phyloP scores from a whole-genome alignment of 345 rosid genomes.

The Zanthoxylum bungeanum region DNA sequence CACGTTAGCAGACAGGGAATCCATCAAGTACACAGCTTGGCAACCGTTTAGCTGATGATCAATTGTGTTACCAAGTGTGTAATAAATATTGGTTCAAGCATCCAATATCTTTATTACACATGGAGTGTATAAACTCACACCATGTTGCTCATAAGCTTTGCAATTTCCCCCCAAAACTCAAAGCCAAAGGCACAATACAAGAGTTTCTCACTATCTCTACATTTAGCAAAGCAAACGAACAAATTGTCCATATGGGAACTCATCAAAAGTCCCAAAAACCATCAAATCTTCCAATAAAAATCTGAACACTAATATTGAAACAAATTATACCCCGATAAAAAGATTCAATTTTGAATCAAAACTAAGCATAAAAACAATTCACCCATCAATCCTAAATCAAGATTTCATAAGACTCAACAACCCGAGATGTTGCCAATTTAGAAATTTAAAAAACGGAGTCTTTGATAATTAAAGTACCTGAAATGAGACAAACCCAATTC shows the following conservation, averaged over 20 bases:
- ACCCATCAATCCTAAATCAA: background rate
- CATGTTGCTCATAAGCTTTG: constrained; percentile 12
- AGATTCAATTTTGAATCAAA: constrained; percentile 2
- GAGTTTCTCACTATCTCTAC: background rate
- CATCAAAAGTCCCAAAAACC: constrained; percentile 12
- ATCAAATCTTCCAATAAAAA: constrained; percentile 12
- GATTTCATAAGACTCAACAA: background rate
- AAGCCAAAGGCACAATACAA: constrained; percentile 27
- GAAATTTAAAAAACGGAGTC: background rate
- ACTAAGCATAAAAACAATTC: constrained; percentile 5
- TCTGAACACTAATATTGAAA: background rate
- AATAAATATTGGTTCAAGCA: constrained; percentile 22
- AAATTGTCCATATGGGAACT: constrained; percentile 26
- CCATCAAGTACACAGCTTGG: constrained; percentile 42
- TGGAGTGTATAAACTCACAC: constrained; percentile 34
- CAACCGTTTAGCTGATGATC: constrained; percentile 20
- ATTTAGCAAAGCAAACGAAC: constrained; percentile 18
- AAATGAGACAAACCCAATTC: constrained; percentile 9
- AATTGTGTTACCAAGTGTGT: constrained; percentile 4
- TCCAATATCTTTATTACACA: constrained; percentile 47
- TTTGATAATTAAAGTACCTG: constrained; percentile 11
- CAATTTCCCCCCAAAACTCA: constrained; percentile 26
- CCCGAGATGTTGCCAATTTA: background rate
- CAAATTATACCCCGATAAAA: background rate
- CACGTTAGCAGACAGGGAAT: constrained; percentile 37